These are phyloP conservation scores for Chlorella sp. DNA, from an alignment of 139 green algal genomes.

Conservation along the genomic window DNA sequence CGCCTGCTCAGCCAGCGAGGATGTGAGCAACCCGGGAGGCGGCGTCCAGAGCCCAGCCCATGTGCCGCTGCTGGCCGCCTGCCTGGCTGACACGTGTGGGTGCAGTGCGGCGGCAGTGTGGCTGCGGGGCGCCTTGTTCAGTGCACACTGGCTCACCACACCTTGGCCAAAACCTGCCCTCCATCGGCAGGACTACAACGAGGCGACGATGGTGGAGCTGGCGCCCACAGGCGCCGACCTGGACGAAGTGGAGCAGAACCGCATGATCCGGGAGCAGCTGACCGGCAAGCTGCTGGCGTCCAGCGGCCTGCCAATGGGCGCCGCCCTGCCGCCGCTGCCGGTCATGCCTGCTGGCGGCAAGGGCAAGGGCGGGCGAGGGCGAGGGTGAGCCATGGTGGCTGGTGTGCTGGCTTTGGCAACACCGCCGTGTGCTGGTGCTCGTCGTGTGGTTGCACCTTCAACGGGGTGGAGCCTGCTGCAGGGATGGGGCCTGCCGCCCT, in stretches of 20 bases:
- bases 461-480: too few relatives aligned
- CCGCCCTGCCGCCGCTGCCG: too few relatives aligned
- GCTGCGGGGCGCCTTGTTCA: too few relatives aligned
- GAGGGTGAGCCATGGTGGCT: not conserved
- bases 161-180: too few relatives aligned
- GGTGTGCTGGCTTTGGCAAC: not conserved
- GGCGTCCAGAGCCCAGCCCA: not conserved
- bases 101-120: too few relatives aligned
- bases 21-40: conserved; percentile 21
- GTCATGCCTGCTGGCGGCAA: not conserved
- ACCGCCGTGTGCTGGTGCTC: not conserved
- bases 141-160: too few relatives aligned
- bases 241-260: conserved; percentile 38
- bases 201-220: conserved; percentile 33
- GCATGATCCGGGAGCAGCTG: conserved; percentile 19
- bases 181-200: conserved; percentile 43
- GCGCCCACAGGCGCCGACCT: not conserved
- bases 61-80: not conserved
- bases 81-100: too few relatives aligned
- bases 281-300: conserved; percentile 22
- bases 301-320: not conserved
- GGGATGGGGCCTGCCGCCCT: not conserved
- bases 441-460: not conserved
- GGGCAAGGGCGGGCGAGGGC: conserved; percentile 4
- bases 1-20: conserved; percentile 52